Percentiles rank a stretch among this genome's conserved stretches.
Evolutionary conservation across 2,329 filamentous ascomycete genomes (phyloP).

Genomic region (Aspergillus alliaceus): DNA sequence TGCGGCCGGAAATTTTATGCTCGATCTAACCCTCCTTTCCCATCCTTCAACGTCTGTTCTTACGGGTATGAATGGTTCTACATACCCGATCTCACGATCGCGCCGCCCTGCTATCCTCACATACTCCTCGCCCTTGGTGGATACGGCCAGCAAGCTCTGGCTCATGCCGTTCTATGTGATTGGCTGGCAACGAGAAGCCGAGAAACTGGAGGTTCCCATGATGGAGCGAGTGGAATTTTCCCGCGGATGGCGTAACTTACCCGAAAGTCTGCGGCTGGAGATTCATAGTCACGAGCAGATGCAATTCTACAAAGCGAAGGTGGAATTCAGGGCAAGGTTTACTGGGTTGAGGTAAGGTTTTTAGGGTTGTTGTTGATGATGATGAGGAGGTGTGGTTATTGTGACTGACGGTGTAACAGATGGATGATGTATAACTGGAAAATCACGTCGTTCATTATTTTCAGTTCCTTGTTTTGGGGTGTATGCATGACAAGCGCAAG

Average conservation of each 20-base stretch:
- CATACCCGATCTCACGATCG: conserved; percentile 58
- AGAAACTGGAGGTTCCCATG: conserved; percentile 66
- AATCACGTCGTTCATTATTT: conserved; percentile 65
- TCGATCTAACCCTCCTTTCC: conserved; percentile 70
- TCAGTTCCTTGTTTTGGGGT: conserved; percentile 73
- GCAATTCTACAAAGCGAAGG: conserved; percentile 71
- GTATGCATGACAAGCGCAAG: conserved; percentile 69
- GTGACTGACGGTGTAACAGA: conserved; percentile 37
- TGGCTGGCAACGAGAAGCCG: conserved; percentile 63
- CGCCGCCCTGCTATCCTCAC: conserved; percentile 76
- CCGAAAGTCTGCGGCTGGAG: conserved; percentile 60
- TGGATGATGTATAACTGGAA: conserved; percentile 88
- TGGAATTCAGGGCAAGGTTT: conserved; percentile 73
- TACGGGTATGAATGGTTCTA: conserved; percentile 30
- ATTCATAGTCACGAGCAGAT: conserved; percentile 68
- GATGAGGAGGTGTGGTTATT: background rate
- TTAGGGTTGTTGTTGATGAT: background rate
- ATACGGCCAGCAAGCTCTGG: conserved; percentile 59
- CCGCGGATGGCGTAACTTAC: conserved; percentile 53
- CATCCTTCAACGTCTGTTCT: conserved; percentile 38
- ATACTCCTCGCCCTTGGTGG: conserved; percentile 71
- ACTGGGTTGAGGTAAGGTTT: conserved; percentile 62
- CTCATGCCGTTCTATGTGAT: conserved; percentile 70
- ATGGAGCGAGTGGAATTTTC: conserved; percentile 71
- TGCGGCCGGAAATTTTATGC: conserved; percentile 88